Evolutionary conservation across 1,139 yeast genomes (phyloP), one percentile per base, ranked within the genome.

Genomic region (Geotrichum histeridarum): DNA sequence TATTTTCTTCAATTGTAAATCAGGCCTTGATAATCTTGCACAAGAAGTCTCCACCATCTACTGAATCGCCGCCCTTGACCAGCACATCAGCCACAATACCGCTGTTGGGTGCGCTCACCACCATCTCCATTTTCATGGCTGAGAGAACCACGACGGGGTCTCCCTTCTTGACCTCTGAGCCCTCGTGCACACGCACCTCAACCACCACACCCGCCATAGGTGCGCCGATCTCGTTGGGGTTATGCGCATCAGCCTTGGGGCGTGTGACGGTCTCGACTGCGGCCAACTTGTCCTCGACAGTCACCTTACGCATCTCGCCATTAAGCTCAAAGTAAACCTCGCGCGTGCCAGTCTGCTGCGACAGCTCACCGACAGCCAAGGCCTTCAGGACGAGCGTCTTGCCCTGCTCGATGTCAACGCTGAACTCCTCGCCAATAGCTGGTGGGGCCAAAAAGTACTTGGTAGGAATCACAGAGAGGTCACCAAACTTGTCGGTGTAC

Each of bases 51-150:
- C 84, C 84, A 55, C 96, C 95, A 66, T 90, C 98, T 46, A 94
- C 98, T 50, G 94, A 85, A 68, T 93, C 99, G 64, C 96, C 96
- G 67, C 88, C 95, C 71, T 84, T 84, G 61, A 90, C 85, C 55
- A 78, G 70, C 38, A 93, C 78, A 35, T 85, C 86, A 53, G 86
- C 84, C 59, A 94, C 83, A 68, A 79, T 81, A 69, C 99, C 99
- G 57, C 85, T 78, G 60, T 82, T 84, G 53, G 95, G 96, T 8
- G 99, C 93, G 69, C 91, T 81, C 64, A 93, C 91, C 53, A 93
- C 95, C 98, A 93, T 93, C 77, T 93, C 99, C 99, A 94, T 94
- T 81, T 94, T 94, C 99, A 93, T 94, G 61, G 99, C 99, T 68
- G 95, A 84, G 67, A 93, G 79, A 33, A 93, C 96, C 55, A 95